Conservation (phyloP, 495 filamentous ascomycete genomes). For the Penicillium daleae region DNA sequence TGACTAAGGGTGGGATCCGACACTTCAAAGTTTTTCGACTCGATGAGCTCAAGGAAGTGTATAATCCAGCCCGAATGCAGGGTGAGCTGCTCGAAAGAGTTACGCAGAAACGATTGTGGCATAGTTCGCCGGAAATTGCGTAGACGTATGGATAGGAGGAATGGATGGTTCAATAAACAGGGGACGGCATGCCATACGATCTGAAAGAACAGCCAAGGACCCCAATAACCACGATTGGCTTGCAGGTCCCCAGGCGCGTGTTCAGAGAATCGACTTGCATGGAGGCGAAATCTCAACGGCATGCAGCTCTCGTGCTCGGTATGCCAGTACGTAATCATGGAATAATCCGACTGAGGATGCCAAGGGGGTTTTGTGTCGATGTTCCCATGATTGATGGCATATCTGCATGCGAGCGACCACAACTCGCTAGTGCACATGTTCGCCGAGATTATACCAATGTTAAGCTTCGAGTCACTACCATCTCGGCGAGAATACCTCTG, state of each 20-base stretch:
- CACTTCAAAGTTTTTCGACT: constrained; percentile 37
- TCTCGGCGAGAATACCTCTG: constrained; percentile 9
- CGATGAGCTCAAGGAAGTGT: constrained; percentile 37
- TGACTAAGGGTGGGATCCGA: constrained; percentile 38
- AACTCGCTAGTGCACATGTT: constrained; percentile 42
- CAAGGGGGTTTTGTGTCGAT: constrained; percentile 42
- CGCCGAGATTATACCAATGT: constrained; percentile 43
- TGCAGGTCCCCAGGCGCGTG: constrained; percentile 36
- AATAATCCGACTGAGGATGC: constrained; percentile 48
- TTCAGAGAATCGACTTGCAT: constrained; percentile 45
- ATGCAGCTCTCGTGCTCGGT: constrained; percentile 50
- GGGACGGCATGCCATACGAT: constrained; percentile 47
- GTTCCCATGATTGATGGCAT: constrained; percentile 37
- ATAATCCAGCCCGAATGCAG: constrained; percentile 38
- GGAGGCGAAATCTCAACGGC: constrained; percentile 43
- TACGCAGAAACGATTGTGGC: constrained; percentile 42
- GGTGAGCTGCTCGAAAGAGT: constrained; percentile 41
- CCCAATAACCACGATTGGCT: constrained; percentile 46
- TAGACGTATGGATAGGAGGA: constrained; percentile 47
- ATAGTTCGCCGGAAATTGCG: constrained; percentile 44
- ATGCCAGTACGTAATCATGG: constrained; percentile 44
- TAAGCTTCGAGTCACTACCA: constrained; percentile 26
- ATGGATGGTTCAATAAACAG: constrained; percentile 48
- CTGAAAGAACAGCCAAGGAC: constrained; percentile 50
- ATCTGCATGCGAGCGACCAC: constrained; percentile 46